Evolutionary conservation across 2,329 filamentous ascomycete species (phyloP), one percentile per base, ranked within the genome.

Genomic region (Neofusicoccum sp.): DNA sequence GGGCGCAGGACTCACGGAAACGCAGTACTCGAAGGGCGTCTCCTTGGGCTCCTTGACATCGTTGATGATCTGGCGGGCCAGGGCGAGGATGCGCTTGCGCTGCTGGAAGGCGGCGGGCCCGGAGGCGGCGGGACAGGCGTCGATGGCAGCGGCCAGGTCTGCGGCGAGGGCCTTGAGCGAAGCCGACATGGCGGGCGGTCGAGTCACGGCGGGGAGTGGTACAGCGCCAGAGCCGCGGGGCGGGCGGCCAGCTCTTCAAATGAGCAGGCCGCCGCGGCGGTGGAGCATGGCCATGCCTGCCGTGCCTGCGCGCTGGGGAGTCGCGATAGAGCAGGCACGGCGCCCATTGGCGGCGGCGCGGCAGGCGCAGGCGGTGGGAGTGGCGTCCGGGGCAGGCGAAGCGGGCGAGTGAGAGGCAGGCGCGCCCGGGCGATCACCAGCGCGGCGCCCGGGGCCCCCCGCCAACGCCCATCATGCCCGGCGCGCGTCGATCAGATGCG

Each of bases 11-110:
- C 36, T 41, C 33, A 43, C 51, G 5, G 36, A 54, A 9, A 54
- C 36, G 26, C 51, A 43, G 47, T 60, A 53, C 26, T 60, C 58
- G n/a, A 53, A 60, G 9, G 58, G 48, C 6, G 31, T 47, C 33
- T 61, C 59, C 2, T n/a, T 31, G 9, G 59, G 59, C 16, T 61
- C 59, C 26, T 48, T 47, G 24, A 48, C 59, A 31, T 61, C 48
- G n/a, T 56, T 33, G 48, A 48, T 48, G 43, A 61, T 57, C 4
- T 56, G 8, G 11, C 47, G 34, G 40, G 59, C 59, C 5, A 56
- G 49, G 3, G 34, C 26, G 5, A 49, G 26, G 20, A 49, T 59
- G 12, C 41, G 38, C 44, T 48, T 47, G 43, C 56, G 56, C 44
- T 47, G 40, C 2, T 16, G 16, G 54, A 44, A 47, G 41, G 28